phyloP scores from a whole-genome alignment of 2,329 filamentous ascomycete species.

The Claviceps sp. region DNA sequence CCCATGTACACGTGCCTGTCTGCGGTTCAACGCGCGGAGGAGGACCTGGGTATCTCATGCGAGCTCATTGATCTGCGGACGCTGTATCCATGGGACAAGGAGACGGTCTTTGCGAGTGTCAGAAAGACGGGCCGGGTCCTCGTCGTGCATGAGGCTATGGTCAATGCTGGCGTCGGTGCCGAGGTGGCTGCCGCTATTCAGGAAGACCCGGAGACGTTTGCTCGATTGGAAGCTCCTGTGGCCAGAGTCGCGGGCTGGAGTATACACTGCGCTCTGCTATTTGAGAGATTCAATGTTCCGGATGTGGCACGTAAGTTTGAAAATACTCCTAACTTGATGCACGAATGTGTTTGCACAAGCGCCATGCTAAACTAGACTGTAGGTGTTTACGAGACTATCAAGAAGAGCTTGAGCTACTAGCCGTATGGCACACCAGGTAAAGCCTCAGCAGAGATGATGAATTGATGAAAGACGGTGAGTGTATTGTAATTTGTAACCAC shows the following conservation, averaged over 20 bases:
- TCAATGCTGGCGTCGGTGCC: slow-evolving; percentile 78
- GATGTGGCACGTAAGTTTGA: slow-evolving; percentile 68
- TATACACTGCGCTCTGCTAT: slow-evolving; percentile 67
- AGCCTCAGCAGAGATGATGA: background rate
- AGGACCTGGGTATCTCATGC: slow-evolving; percentile 61
- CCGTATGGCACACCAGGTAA: background rate
- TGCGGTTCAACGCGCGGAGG: slow-evolving; percentile 60
- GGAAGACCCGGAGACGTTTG: slow-evolving; percentile 60
- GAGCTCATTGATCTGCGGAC: slow-evolving; percentile 84
- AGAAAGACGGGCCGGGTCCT: slow-evolving; percentile 76
- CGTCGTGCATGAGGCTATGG: slow-evolving; percentile 85
- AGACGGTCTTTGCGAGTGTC: slow-evolving; percentile 68
- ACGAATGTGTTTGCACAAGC: background rate
- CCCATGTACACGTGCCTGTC: slow-evolving; percentile 72
- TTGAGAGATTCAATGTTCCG: slow-evolving; percentile 69
- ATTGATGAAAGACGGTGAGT: background rate
- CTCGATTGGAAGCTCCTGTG: slow-evolving; percentile 74
- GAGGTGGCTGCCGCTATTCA: slow-evolving; percentile 83
- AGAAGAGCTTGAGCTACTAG: slow-evolving; percentile 51
- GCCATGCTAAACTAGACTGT: background rate
- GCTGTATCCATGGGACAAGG: slow-evolving; percentile 82
- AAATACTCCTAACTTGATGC: too few species aligned
- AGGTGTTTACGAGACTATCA: slow-evolving; percentile 63
- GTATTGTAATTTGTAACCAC: slow-evolving; percentile 3
- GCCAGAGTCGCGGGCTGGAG: slow-evolving; percentile 80